Base-by-base conservation (phyloP, 2,329 filamentous ascomycete genomes). In the Dothistroma septosporum region DNA sequence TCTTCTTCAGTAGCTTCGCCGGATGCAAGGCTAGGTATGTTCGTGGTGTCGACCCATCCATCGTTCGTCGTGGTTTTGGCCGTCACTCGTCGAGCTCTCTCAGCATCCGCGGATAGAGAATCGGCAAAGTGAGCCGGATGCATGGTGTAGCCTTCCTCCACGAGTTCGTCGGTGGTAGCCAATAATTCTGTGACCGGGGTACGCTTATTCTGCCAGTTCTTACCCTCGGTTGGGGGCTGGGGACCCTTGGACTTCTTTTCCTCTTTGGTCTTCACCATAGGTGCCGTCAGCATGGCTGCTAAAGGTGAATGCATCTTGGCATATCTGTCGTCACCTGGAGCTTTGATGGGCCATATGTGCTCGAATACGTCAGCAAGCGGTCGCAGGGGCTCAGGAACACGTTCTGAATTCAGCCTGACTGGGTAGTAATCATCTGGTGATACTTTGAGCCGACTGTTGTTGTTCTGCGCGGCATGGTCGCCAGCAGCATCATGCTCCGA, bases 321-420 rank as follows among this genome's bases (percentile, higher is more conserved):
- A 70, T 88, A 85, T 72, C 87, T 90, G 66, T 91, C 88, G 73
- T 97, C 93, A 4, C 92, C 94, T 2, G 91, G 90, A 0, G 91
- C 89, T 72, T 86, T 89, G 60, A 97, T 85, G 10, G 92, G 93
- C 92, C 94, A 97, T 44, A 97, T 78, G 69, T 94, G 88, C 9
- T 87, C 81, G 66, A 99, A 97, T 73, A 97, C 90, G 61, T 90
- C 85, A 46, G 89, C 86, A 61, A 97, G 84, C 1, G 87, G 85
- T 71, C 85, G 75, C 44, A 82, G 65, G 6, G 76, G 68, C 21
- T 69, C 68, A 10, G 80, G 78, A 22, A 83, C 60, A 49, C 73
- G 75, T 37, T 75, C 69, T 32, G 69, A 58, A n/a, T 67, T 72
- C n/a, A 83, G 74, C 55, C 70, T 76, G 35, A 69, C 70, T 12